Evolutionary conservation across 192 early-diverging fungal species (phyloP), one percentile per base, ranked within the genome.

Genomic region (Coemansia sp.): DNA sequence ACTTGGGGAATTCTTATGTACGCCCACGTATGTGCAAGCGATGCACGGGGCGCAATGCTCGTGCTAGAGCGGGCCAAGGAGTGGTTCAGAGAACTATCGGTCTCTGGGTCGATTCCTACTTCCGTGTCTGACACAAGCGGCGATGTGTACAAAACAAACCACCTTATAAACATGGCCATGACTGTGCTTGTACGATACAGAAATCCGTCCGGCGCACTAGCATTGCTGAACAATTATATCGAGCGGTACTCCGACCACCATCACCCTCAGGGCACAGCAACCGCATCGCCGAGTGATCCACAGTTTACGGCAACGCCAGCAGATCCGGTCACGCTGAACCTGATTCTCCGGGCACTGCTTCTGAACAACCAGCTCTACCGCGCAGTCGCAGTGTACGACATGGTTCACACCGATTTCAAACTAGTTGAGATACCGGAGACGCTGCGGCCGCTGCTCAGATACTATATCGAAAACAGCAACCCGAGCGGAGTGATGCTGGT

Each of bases 1-100:
- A 21, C 70, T 4, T 79, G 77, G 77, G 69, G 77, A 39, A 74
- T 74, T 1, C 72, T 74, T 10, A 71, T 79, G 69, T 71, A 68
- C 47, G 60, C 77, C 10, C 64, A 64, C 26, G 62, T 71, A 13
- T 39, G 72, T 12, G 63, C 67, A 12, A 38, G 58, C 15, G 56
- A 74, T 26, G 37, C 43, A 7, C 47, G 23, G 10, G 57, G 68
- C 6, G 57, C 61, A 16, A 13, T 79, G 23, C 21, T 42, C 6
- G 72, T 79, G 18, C 44, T 79, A 38, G 23, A 21, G 3, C 61
- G 50, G 10, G 72, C 77, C 0, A 23, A 59, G 10, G 56, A 50
- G 40, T 79, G 71, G 76, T 32, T 70, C 26, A 3, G 40, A 48
- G 16, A 66, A 40, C 5, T 8, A 23, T 21, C 52, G 12, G 5